These are phyloP conservation scores for Paraphaeosphaeria sporulosa DNA, from an alignment of 2,329 filamentous ascomycete species.

Conservation along the genomic window DNA sequence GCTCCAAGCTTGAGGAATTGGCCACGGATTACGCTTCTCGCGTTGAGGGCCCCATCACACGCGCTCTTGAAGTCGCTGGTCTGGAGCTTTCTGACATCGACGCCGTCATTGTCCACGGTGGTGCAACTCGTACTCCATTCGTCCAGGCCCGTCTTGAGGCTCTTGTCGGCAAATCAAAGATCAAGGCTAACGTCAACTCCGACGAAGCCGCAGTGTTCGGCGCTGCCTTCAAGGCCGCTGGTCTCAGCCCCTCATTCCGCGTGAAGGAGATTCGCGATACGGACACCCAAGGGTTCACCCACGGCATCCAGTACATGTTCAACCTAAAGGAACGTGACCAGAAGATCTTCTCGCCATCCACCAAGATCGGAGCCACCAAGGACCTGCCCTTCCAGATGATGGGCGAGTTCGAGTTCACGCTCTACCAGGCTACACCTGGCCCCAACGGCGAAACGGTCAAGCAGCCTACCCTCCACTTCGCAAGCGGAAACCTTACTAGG, in stretches of 20 bases:
- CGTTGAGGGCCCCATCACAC: constrained; percentile 72
- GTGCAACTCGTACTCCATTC: constrained; percentile 88
- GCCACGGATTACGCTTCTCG: constrained; percentile 72
- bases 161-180: constrained; percentile 75
- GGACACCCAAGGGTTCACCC: constrained; percentile 78
- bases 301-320: constrained; percentile 77
- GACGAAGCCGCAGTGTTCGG: constrained; percentile 97
- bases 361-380: constrained; percentile 79
- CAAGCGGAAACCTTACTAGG: constrained; percentile 85
- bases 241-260: constrained; percentile 91
- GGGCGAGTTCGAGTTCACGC: constrained; percentile 79
- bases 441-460: constrained; percentile 58
- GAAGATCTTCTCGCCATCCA: constrained; percentile 81
- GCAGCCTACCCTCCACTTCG: constrained; percentile 69
- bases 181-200: constrained; percentile 93
- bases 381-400: constrained; percentile 83
- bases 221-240: constrained; percentile 90
- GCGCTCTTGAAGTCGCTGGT: constrained; percentile 76
- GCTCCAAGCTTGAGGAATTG: constrained; percentile 82
- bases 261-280: constrained; percentile 92
- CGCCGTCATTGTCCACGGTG: constrained; percentile 92
- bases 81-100: constrained; percentile 79
- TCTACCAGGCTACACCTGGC: constrained; percentile 75
- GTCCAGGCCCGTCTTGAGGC: constrained; percentile 89
- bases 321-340: constrained; percentile 76